These are phyloP conservation scores for Umbilicaria muhlenbergii DNA, from an alignment of 495 filamentous ascomycete species.

Conservation along the genomic window DNA sequence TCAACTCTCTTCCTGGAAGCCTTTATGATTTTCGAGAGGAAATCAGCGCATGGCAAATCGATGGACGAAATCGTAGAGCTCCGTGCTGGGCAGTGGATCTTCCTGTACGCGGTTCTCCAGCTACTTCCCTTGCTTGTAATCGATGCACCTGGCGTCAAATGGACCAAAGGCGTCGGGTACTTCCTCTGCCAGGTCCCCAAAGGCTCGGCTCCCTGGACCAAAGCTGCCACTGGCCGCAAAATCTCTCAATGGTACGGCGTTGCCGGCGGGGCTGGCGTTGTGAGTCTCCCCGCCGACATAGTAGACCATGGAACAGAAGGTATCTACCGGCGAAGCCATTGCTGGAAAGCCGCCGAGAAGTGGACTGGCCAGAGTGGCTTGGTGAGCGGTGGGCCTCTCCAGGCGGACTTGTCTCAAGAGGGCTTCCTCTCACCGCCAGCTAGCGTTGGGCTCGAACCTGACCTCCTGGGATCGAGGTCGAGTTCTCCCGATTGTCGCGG, in stretches of 20 bases:
- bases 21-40: conserved; percentile 73
- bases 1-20: conserved; percentile 55
- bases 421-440: conserved; percentile 12
- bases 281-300: conserved; percentile 64
- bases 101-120: conserved; percentile 84
- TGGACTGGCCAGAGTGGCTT: conserved; percentile 32
- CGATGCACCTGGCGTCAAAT: conserved; percentile 67
- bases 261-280: conserved; percentile 50
- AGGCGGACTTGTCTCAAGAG: conserved; percentile 19
- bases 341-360: conserved; percentile 69
- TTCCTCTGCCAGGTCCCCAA: conserved; percentile 88
- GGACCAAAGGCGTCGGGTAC: conserved; percentile 75
- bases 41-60: conserved; percentile 52
- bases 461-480: conserved; percentile 26
- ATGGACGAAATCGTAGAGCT: conserved; percentile 61
- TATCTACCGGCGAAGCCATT: conserved; percentile 80
- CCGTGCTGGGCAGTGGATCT: conserved; percentile 81
- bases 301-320: conserved; percentile 82
- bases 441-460: conserved; percentile 15
- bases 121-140: conserved; percentile 78
- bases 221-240: conserved; percentile 46
- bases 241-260: conserved; percentile 65
- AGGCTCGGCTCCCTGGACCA: conserved; percentile 72
- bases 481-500: conserved; percentile 23
- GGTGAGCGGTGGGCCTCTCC: neutral